Base-by-base conservation (phyloP, 148 eudicot genomes). In the Diospyros lotus region DNA sequence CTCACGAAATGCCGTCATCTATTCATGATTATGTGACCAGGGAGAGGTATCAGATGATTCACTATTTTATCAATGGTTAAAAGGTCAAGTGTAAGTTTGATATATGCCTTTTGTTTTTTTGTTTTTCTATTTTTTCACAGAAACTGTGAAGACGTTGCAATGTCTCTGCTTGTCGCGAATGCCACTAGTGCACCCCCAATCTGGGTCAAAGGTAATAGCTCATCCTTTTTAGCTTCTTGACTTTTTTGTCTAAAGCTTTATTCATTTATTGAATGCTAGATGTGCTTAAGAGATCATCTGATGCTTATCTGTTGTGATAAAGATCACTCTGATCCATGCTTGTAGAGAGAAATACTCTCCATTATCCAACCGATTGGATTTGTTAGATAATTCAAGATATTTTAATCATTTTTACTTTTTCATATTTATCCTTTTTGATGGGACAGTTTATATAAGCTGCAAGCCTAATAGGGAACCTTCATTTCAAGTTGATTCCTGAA, bases 131-230 rank as follows among this genome's bases (percentile, higher is more conserved):
- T 59, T 52, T 52, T 65, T 66, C 18, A 53, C 86, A 90, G 92
- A 77, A 90, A 88, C 73, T 90, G 95, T 73, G 95, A 90, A 82
- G 95, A 90, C 75, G 85, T 90, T 67, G 92, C 95, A 11, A 90
- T 90, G 95, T 90, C 95, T 66, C 72, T 90, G 63, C 89, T 90
- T 79, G 85, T 90, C 69, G 92, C 95, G 59, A 90, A 90, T 79
- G 85, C 85, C 60, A 88, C 90, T 44, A 77, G 73, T 67, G 92
- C 92, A 66, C 88, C 95, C 71, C 90, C 90, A 17, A 84, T 87
- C 58, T 90, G 95, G 95, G 92, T 87, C 38, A 88, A 88, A 80
- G 95, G 95, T 90, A 81, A 78, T 74, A 39, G n/a, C 66, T 8
- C 45, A 59, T 39, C 63, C 70, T 15, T 40, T 68, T 42, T 46